Percentiles rank a stretch among this genome's conserved stretches.
phyloP scores from a whole-genome alignment of 2,329 filamentous ascomycete species.

The Dryadomyces sulphureus region DNA sequence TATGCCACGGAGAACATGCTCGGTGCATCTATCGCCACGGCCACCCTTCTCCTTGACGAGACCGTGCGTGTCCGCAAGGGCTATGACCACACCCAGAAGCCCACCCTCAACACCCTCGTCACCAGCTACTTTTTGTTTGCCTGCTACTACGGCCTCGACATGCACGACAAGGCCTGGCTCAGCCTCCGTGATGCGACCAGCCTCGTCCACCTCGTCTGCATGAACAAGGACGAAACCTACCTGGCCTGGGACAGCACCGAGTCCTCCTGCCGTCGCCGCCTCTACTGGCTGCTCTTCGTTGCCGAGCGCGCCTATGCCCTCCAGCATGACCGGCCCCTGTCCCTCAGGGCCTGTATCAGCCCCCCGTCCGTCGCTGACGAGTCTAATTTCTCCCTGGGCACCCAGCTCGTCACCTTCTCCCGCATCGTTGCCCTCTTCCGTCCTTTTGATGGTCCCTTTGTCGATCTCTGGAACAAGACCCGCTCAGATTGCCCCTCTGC shows the following conservation, averaged over 20 bases:
- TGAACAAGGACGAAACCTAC: conserved; percentile 51
- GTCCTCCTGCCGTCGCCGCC: conserved; percentile 45
- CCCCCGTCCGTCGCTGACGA: conserved; percentile 49
- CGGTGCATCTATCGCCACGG: conserved; percentile 46
- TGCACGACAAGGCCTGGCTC: conserved; percentile 67
- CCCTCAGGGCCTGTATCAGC: conserved; percentile 53
- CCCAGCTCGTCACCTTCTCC: conserved; percentile 41
- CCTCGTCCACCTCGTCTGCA: conserved; percentile 43
- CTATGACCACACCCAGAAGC: conserved; percentile 42
- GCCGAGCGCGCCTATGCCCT: conserved; percentile 61
- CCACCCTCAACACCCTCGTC: conserved; percentile 43
- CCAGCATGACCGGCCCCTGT: conserved; percentile 53
- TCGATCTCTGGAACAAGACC: conserved; percentile 52
- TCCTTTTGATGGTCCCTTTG: conserved; percentile 50
- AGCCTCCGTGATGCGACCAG: conserved; percentile 65
- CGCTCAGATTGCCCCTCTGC: conserved; percentile 39
- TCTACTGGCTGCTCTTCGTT: conserved; percentile 61
- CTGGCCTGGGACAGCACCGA: conserved; percentile 42
- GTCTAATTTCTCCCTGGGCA: conserved; percentile 35
- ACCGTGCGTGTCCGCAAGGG: conserved; percentile 48
- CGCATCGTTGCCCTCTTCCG: conserved; percentile 48
- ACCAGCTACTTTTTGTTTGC: conserved; percentile 72
- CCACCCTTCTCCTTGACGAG: conserved; percentile 54
- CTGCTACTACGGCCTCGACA: conserved; percentile 54
- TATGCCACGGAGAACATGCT: conserved; percentile 41